phyloP scores from a whole-genome alignment of 2,329 filamentous ascomycete genomes.

The Anisogramma anomala region DNA sequence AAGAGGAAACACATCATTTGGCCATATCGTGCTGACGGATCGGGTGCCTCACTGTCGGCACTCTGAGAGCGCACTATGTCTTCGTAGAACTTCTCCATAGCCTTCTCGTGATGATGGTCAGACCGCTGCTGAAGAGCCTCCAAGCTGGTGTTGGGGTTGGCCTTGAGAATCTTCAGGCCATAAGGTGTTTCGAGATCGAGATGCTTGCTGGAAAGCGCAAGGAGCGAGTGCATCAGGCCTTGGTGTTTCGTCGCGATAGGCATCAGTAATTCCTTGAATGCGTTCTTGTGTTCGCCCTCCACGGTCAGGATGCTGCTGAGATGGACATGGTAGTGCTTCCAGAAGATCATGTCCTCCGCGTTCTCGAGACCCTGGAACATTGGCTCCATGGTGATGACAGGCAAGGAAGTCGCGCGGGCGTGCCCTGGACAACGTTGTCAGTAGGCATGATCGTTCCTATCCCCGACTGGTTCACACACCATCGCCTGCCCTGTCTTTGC shows the following conservation, averaged over 20 bases:
- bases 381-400: slow-evolving; percentile 45
- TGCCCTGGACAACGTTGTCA: slow-evolving; percentile 4
- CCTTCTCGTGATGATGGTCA: slow-evolving; percentile 43
- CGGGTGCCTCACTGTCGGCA: slow-evolving; percentile 31
- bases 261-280: slow-evolving; percentile 73
- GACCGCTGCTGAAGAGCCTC: slow-evolving; percentile 39
- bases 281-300: slow-evolving; percentile 69
- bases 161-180: slow-evolving; percentile 39
- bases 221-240: slow-evolving; percentile 81
- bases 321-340: slow-evolving; percentile 70
- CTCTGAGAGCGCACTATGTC: slow-evolving; percentile 29
- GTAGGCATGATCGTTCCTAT: background rate
- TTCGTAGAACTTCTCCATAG: slow-evolving; percentile 39
- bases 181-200: slow-evolving; percentile 49
- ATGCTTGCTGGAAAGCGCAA: slow-evolving; percentile 74
- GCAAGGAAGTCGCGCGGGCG: slow-evolving; percentile 32
- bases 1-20: slow-evolving; percentile 53
- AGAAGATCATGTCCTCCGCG: slow-evolving; percentile 64
- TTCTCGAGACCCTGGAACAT: slow-evolving; percentile 76
- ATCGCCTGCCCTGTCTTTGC: slow-evolving; percentile 64
- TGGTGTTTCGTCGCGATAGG: slow-evolving; percentile 70
- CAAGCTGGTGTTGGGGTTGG: slow-evolving; percentile 35
- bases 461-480: slow-evolving; percentile 29
- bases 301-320: slow-evolving; percentile 74
- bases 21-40: slow-evolving; percentile 44